These are phyloP conservation scores for Prunella vulgaris DNA, from an alignment of 257 asterid species.

Conservation along the genomic window DNA sequence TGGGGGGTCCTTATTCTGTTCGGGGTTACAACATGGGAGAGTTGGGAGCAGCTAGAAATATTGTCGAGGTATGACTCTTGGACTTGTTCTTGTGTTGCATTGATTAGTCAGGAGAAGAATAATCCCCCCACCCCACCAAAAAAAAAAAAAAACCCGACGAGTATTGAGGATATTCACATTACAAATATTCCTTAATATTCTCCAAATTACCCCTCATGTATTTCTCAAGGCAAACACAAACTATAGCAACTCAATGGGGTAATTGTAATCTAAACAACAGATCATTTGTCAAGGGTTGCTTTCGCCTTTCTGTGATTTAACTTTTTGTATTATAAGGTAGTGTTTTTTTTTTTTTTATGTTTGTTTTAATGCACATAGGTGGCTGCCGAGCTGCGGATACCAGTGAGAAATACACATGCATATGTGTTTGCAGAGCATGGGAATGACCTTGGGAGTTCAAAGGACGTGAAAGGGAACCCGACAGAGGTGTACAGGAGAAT, in stretches of 20 bases:
- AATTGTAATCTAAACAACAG: neutral
- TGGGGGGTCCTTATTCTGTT: slow-evolving; percentile 98
- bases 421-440: slow-evolving; percentile 96
- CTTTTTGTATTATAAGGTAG: neutral
- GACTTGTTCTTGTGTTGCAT: neutral
- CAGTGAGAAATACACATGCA: slow-evolving; percentile 72
- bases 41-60: slow-evolving; percentile 91
- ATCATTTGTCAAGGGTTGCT: too few relatives aligned
- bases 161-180: neutral
- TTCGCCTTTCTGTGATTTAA: neutral
- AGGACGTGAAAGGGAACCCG: slow-evolving; percentile 94
- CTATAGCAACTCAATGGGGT: too few relatives aligned
- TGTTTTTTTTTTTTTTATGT: too few relatives aligned
- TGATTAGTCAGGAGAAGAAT: neutral
- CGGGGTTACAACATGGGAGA: slow-evolving; percentile 99
- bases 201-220: neutral
- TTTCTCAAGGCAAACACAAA: neutral
- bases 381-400: slow-evolving; percentile 86
- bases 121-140: neutral
- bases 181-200: neutral
- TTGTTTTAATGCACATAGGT: slow-evolving; percentile 37
- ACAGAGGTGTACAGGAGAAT: slow-evolving; percentile 85
- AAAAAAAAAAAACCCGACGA: too few relatives aligned
- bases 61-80: slow-evolving; percentile 57
- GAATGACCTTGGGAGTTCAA: slow-evolving; percentile 88